Conservation (phyloP, 345 rosid genomes). For the Euphorbia pulcherrima region DNA sequence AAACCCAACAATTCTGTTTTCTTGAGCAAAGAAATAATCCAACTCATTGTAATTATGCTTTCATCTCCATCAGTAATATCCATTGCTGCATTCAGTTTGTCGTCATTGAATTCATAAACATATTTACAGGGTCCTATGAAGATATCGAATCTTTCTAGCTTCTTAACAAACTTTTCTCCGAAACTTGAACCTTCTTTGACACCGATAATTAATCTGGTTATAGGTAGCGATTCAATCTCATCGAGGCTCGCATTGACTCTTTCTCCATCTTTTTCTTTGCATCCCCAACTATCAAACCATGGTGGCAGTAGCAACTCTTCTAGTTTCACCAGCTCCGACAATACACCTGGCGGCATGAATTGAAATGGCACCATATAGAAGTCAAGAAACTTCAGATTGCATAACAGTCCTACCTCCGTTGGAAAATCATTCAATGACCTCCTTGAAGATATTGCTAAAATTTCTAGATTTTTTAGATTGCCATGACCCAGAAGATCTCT, state of each 20-base stretch:
- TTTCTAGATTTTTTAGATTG: background rate
- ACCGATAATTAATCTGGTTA: constrained; percentile 4
- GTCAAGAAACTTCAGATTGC: background rate
- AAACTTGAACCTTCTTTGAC: background rate
- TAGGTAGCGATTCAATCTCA: background rate
- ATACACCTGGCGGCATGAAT: too few species aligned
- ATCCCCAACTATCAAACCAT: background rate
- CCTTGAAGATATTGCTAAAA: background rate
- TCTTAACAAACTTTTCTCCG: too few species aligned
- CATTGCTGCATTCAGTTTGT: too few species aligned
- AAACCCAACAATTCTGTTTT: too few species aligned
- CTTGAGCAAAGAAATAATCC: background rate
- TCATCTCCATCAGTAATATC: background rate
- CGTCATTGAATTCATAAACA: too few species aligned
- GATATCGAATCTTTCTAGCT: too few species aligned
- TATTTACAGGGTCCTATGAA: background rate
- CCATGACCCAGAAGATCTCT: background rate
- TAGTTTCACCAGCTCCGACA: background rate
- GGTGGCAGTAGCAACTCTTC: background rate
- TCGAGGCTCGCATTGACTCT: background rate
- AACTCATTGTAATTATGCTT: too few species aligned
- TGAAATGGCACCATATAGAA: background rate
- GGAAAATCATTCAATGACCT: background rate
- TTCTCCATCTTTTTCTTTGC: background rate
- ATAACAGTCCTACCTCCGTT: background rate